phyloP scores from a whole-genome alignment of 345 rosid species.

The Raphanus sativus region DNA sequence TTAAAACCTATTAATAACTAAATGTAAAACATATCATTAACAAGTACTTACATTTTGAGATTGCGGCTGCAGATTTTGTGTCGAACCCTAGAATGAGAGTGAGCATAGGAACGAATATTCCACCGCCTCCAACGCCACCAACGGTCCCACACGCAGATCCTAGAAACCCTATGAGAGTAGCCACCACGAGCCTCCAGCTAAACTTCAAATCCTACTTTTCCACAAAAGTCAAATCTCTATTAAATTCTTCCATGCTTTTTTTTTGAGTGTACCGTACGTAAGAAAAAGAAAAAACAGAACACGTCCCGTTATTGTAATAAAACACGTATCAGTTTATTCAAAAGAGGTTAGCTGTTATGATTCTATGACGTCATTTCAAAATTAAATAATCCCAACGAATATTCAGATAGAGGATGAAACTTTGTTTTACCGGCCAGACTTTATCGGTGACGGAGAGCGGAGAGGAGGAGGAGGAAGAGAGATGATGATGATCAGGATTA shows the following conservation, averaged over 20 bases:
- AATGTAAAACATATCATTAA: no score
- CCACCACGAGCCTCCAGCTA: constrained; percentile 62
- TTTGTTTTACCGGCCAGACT: constrained; percentile 79
- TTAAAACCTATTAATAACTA: not conserved
- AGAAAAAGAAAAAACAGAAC: not conserved
- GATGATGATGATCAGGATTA: constrained; percentile 4
- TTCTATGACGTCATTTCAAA: not conserved
- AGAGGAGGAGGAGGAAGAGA: constrained; percentile 22
- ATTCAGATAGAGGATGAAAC: constrained; percentile 3
- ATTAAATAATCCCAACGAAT: not conserved
- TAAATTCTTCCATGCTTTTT: not conserved
- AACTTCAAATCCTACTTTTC: constrained; percentile 58
- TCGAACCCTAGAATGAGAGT: constrained; percentile 87
- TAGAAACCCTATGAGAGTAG: constrained; percentile 78
- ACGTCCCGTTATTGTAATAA: not conserved
- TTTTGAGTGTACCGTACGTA: not conserved
- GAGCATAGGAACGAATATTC: constrained; percentile 96
- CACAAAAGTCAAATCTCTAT: not conserved
- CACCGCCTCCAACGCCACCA: constrained; percentile 98
- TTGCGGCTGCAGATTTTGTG: constrained; percentile 94
- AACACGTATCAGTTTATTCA: not conserved
- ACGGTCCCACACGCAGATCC: constrained; percentile 96
- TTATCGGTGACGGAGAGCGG: constrained; percentile 30
- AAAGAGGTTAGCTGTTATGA: not conserved
- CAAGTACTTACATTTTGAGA: constrained; percentile 69